Evolutionary conservation across 2,329 filamentous ascomycete species (phyloP).

Genomic region (Tolypocladium amazonense): DNA sequence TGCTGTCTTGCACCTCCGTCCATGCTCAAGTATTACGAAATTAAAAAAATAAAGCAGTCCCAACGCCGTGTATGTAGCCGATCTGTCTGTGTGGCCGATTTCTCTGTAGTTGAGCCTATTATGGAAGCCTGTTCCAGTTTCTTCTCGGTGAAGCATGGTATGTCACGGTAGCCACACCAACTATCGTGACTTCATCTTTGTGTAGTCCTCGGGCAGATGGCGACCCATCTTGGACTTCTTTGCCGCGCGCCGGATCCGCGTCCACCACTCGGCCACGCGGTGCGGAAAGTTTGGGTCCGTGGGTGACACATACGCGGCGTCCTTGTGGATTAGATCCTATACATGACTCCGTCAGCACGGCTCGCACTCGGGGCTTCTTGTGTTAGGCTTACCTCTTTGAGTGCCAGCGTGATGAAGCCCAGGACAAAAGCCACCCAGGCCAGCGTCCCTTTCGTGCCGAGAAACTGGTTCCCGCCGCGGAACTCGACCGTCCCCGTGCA

Average conservation of each 20-base stretch:
- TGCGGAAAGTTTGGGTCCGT: slow-evolving; percentile 17
- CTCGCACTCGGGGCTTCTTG: not conserved
- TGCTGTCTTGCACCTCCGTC: not conserved
- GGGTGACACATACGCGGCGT: slow-evolving; percentile 14
- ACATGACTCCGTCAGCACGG: slow-evolving; percentile 1
- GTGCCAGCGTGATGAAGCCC: slow-evolving; percentile 24
- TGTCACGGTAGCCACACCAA: not conserved
- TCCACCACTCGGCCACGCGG: slow-evolving; percentile 23
- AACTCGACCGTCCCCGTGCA: slow-evolving; percentile 28
- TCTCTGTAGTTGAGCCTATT: too few species aligned
- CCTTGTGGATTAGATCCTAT: slow-evolving; percentile 20
- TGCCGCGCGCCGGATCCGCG: slow-evolving; percentile 19
- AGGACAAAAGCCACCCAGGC: slow-evolving; percentile 28
- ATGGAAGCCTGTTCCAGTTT: not conserved
- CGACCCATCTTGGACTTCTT: slow-evolving; percentile 23
- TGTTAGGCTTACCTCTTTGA: slow-evolving; percentile 18
- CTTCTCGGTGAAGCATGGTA: not conserved
- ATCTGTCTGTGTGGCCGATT: too few species aligned
- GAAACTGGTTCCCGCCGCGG: slow-evolving; percentile 27
- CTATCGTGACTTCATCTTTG: slow-evolving; percentile 17
- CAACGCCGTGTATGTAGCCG: not conserved
- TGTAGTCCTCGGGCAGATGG: slow-evolving; percentile 21
- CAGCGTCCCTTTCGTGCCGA: slow-evolving; percentile 24
- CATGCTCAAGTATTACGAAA: not conserved
- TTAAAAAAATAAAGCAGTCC: not conserved